A percentile compares a stretch with the other conserved stretches of the same genome.
These are phyloP conservation scores for Dryas alaskensis DNA, from an alignment of 306 rosid species.

Conservation along the genomic window DNA sequence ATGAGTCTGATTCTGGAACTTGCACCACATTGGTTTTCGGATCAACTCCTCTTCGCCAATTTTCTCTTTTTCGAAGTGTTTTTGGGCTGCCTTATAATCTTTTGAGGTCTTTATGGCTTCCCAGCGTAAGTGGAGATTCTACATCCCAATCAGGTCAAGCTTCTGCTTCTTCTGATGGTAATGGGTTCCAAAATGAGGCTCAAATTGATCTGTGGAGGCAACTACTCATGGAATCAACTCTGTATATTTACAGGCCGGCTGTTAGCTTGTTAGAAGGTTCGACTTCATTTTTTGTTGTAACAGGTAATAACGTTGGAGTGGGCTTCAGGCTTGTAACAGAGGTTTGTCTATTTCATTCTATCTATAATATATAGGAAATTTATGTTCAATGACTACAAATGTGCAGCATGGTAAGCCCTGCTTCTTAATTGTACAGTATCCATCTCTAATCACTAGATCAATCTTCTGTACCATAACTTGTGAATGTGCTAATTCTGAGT, in stretches of 20 bases:
- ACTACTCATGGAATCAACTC: constrained; percentile 21
- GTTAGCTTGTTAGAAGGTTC: constrained; percentile 14
- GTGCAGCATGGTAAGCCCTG: not conserved
- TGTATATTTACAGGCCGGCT: constrained; percentile 9
- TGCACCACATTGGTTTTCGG: constrained; percentile 17
- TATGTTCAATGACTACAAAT: not conserved
- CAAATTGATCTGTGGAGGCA: constrained; percentile 17
- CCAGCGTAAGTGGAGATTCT: not conserved
- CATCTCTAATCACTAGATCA: not conserved
- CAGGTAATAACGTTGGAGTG: not conserved
- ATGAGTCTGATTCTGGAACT: constrained; percentile 2
- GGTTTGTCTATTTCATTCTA: constrained; percentile 1
- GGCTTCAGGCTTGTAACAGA: constrained; percentile 16
- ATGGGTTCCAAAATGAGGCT: not conserved
- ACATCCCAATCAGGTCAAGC: not conserved
- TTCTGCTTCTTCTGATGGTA: constrained; percentile 14
- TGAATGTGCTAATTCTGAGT: too few relatives aligned
- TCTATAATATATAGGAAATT: not conserved
- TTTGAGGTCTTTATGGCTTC: not conserved
- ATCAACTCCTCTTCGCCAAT: constrained; percentile 5
- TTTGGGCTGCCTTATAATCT: constrained; percentile 2
- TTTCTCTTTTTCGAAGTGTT: constrained; percentile 7
- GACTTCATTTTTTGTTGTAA: constrained; percentile 1
- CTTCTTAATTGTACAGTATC: too few relatives aligned
- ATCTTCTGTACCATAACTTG: not conserved